A percentile compares a stretch with the other conserved stretches of the same genome.
phyloP scores from a whole-genome alignment of 345 rosid species.

The Aquilaria yunnanensis region DNA sequence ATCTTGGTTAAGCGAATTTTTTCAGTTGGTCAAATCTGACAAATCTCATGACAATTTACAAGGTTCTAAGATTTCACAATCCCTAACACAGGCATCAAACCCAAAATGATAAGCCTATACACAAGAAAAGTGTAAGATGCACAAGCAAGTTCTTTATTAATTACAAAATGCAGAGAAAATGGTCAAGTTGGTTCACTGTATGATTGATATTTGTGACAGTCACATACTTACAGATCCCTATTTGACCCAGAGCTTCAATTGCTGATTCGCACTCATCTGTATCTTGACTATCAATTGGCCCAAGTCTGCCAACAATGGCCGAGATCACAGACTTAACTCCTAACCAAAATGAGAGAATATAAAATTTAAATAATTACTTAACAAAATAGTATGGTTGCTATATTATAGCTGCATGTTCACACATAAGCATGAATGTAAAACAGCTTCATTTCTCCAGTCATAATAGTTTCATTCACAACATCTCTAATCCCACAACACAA shows the following conservation, averaged over 20 bases:
- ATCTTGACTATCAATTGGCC: constrained; percentile 36
- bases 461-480: too few species aligned
- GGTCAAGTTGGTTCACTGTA: neutral
- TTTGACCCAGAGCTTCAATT: constrained; percentile 82
- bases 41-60: too few species aligned
- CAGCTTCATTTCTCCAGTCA: neutral
- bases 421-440: neutral
- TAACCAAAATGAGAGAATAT: constrained; percentile 25
- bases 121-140: too few species aligned
- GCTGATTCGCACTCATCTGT: constrained; percentile 66
- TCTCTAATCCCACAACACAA: too few species aligned
- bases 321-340: constrained; percentile 59
- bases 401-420: neutral
- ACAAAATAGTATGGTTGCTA: neutral
- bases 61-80: too few species aligned
- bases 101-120: too few species aligned
- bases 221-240: constrained; percentile 69
- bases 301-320: constrained; percentile 60
- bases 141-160: neutral
- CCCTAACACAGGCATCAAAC: too few species aligned
- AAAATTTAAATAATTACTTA: neutral
- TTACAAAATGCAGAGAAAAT: neutral
- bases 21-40: too few species aligned
- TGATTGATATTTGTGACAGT: neutral
- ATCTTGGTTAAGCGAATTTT: too few species aligned